Base-by-base conservation (phyloP, 495 filamentous ascomycete species). In the Chaetomium fimeti region DNA sequence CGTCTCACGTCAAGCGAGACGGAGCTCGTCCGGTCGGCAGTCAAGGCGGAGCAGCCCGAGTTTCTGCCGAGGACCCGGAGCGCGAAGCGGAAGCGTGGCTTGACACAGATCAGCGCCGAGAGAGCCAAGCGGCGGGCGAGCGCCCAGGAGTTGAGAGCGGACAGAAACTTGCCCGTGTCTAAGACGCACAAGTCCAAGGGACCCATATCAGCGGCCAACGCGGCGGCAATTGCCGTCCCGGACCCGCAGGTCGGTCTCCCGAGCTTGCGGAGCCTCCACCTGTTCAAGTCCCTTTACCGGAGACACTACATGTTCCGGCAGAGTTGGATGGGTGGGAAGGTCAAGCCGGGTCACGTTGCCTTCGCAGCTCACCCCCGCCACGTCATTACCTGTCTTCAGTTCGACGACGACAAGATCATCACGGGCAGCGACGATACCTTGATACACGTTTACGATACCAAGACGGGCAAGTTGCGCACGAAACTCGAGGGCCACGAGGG, bases 401-500 rank as follows among this genome's bases (percentile, higher is more conserved):
- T 99, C 68, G 94, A 99, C 69, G 89, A 90, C 32, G 94, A 98
- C 78, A 98, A 98, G 76, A 96, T 99, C 61, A 80, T 99, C 63
- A 99, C 95, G 13, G 94, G 94, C 32, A 97, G 93, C 68, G 94
- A 99, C 76, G 94, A 99, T 73, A 96, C 92, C 12, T 89, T 96
- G 64, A 99, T 99, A 73, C 92, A 98, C 71, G 93, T 99, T 48
- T 99, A 98, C 73, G 93, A 98, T 71, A 99, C 94, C 15, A 93
- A 93, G 75, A 98, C 92, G 7, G 94, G 94, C 61, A 89, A 89
- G 61, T 76, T 96, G 57, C 86, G 91, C 63, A 89, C 85, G 59
- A 90, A 86, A 43, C 83, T 99, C 5, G 88, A 90, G 71, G 94
- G 94, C 22, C 94, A 99, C 72, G 95, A 99, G 70, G 94, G 94